phyloP scores from a whole-genome alignment of 2,329 filamentous ascomycete genomes.

The Talaromyces sp. region DNA sequence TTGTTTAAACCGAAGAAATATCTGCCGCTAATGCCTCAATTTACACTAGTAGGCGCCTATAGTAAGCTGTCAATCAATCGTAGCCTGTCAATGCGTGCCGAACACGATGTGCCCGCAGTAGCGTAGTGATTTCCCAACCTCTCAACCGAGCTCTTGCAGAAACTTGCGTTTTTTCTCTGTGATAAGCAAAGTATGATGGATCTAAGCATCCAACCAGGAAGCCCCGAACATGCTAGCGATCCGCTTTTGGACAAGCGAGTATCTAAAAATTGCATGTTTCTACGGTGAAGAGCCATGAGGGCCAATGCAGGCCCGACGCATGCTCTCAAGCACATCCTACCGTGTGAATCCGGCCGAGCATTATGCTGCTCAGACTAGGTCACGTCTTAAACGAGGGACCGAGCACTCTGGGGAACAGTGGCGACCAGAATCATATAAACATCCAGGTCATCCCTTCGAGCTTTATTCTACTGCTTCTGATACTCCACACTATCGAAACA shows the following conservation, averaged over 20 bases:
- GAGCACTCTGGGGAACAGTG: not conserved
- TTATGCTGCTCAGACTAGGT: not conserved
- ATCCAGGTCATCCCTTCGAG: not conserved
- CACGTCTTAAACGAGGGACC: not conserved
- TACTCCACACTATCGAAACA: too few relatives aligned
- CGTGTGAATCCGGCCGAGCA: not conserved
- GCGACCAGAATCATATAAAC: not conserved
- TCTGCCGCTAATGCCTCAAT: not conserved
- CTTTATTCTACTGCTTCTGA: too few relatives aligned
- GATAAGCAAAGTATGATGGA: not conserved
- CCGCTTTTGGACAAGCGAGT: not conserved
- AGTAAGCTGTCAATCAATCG: constrained; percentile 1
- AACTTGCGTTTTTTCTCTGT: too few relatives aligned
- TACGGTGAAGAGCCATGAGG: constrained; percentile 5
- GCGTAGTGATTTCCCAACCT: not conserved
- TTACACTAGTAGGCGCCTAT: not conserved
- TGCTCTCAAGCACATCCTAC: constrained; percentile 9
- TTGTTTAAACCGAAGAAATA: not conserved
- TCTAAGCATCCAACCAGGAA: not conserved
- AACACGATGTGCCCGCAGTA: constrained; percentile 8
- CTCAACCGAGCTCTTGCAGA: too few relatives aligned
- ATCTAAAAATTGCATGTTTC: not conserved
- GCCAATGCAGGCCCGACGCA: not conserved
- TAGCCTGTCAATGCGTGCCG: constrained; percentile 15
- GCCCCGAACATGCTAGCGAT: not conserved